Evolutionary conservation across 2,329 filamentous ascomycete species (phyloP).

Genomic region (Bertia moriformis): DNA sequence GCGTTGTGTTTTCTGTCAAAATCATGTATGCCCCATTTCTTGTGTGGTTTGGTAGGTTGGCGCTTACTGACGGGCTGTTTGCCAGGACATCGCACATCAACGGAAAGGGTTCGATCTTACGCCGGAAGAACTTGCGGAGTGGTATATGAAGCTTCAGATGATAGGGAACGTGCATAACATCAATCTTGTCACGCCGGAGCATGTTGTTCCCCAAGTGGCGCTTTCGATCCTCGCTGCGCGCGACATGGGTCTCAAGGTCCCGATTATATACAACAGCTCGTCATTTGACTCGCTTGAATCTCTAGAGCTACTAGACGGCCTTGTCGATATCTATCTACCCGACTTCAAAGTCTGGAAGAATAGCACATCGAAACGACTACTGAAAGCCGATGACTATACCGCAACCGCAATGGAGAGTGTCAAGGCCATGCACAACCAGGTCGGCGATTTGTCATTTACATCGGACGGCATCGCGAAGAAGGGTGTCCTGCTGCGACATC

Average conservation of each 20-base stretch:
- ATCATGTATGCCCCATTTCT: slow-evolving; percentile 4
- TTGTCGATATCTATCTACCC: slow-evolving; percentile 76
- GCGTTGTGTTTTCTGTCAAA: slow-evolving; percentile 44
- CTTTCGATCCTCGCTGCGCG: slow-evolving; percentile 61
- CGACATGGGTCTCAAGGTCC: slow-evolving; percentile 53
- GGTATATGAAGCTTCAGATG: slow-evolving; percentile 71
- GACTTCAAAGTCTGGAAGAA: slow-evolving; percentile 74
- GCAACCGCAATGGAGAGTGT: slow-evolving; percentile 62
- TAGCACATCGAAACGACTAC: slow-evolving; percentile 49
- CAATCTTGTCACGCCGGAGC: slow-evolving; percentile 75
- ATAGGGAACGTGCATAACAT: slow-evolving; percentile 78
- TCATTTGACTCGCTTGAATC: slow-evolving; percentile 66
- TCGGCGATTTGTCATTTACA: slow-evolving; percentile 72
- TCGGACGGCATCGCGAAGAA: slow-evolving; percentile 67
- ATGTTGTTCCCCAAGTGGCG: slow-evolving; percentile 72
- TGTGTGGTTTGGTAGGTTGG: slow-evolving; percentile 4
- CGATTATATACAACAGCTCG: slow-evolving; percentile 75
- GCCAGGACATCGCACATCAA: slow-evolving; percentile 71
- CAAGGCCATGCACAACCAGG: slow-evolving; percentile 66
- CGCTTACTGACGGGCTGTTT: slow-evolving; percentile 24
- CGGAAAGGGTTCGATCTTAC: slow-evolving; percentile 68
- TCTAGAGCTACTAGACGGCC: slow-evolving; percentile 57
- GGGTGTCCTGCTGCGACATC: slow-evolving; percentile 61
- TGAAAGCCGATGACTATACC: slow-evolving; percentile 69
- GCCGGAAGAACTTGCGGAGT: slow-evolving; percentile 64